These are phyloP conservation scores for Mycena filopes DNA, from an alignment of 768 basidiomycete genomes.

Conservation along the genomic window DNA sequence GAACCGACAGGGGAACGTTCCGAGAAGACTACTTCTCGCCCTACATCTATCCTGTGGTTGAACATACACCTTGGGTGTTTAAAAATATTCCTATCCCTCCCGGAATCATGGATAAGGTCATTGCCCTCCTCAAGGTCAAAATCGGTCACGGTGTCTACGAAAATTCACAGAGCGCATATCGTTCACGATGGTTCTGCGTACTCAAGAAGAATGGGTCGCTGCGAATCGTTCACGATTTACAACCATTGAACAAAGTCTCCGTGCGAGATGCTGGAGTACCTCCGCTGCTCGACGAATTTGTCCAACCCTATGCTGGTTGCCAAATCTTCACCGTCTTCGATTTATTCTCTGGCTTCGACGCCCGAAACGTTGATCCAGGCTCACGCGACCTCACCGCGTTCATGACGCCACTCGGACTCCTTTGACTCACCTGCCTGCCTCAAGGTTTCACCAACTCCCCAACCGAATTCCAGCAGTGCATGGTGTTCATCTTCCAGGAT, in stretches of 20 bases:
- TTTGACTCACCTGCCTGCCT: slow-evolving; percentile 46
- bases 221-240: slow-evolving; percentile 49
- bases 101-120: slow-evolving; percentile 43
- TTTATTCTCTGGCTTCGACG: slow-evolving; percentile 51
- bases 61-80: slow-evolving; percentile 49
- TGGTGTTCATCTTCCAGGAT: slow-evolving; percentile 44
- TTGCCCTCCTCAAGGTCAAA: slow-evolving; percentile 43
- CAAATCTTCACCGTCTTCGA: slow-evolving; percentile 44
- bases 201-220: too few relatives aligned
- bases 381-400: slow-evolving; percentile 45
- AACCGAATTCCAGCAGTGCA: slow-evolving; percentile 44
- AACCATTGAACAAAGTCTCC: slow-evolving; percentile 50
- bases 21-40: background rate
- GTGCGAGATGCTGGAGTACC: slow-evolving; percentile 49
- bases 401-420: slow-evolving; percentile 42
- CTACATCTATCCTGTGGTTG: slow-evolving; percentile 44
- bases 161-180: slow-evolving; percentile 47
- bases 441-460: slow-evolving; percentile 54
- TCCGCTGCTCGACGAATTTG: slow-evolving; percentile 47
- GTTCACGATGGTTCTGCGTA: slow-evolving; percentile 51
- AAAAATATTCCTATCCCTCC: slow-evolving; percentile 49
- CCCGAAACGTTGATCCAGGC: slow-evolving; percentile 35
- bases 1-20: background rate
- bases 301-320: slow-evolving; percentile 42
- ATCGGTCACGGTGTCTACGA: slow-evolving; percentile 50